Evolutionary conservation across 202 grass and related monocot genomes (phyloP).

Genomic region (Alloteropsis angusta): DNA sequence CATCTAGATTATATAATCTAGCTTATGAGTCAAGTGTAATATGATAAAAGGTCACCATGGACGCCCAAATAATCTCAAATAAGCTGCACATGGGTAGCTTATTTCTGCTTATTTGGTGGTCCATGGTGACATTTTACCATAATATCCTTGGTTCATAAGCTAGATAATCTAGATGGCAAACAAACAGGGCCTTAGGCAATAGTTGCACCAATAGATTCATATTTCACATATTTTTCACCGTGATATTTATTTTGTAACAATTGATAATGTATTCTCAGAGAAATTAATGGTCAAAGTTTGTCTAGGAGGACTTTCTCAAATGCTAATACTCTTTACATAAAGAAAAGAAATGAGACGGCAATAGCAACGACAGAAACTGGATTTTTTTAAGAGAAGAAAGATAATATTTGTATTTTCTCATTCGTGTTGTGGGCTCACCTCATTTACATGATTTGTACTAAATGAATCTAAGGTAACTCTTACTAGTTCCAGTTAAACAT

Average conservation of each 20-base stretch:
- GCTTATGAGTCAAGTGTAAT: too few species aligned
- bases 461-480: neutral
- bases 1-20: too few species aligned
- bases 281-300: neutral
- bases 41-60: too few species aligned
- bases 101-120: too few species aligned
- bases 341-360: neutral
- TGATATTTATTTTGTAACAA: too few species aligned
- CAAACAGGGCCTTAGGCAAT: too few species aligned
- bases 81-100: too few species aligned
- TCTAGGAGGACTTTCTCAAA: neutral
- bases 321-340: neutral
- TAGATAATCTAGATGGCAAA: too few species aligned
- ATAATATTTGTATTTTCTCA: neutral
- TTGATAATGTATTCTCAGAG: neutral
- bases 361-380: neutral
- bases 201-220: neutral
- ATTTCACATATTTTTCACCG: neutral
- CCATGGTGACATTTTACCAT: too few species aligned
- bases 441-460: neutral
- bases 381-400: neutral
- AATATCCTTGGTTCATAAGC: too few species aligned
- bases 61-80: too few species aligned
- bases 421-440: neutral
- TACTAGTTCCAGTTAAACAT: neutral